Percentiles rank a stretch among this genome's conserved stretches.
phyloP scores from a whole-genome alignment of 2,329 filamentous ascomycete species.

The Aspergillus fructus region DNA sequence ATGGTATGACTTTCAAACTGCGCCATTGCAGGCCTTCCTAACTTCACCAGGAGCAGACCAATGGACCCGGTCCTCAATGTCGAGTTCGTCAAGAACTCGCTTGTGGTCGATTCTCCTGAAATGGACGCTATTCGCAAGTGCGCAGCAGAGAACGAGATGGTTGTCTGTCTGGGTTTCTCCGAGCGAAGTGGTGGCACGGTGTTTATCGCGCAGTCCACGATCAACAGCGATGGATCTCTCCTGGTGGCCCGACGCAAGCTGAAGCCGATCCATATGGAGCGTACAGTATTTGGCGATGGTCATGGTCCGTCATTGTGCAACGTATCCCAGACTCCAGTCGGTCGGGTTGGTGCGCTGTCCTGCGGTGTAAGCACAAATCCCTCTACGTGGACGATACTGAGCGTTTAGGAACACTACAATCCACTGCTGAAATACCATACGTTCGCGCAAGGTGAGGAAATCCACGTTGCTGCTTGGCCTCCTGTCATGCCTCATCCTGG shows the following conservation, averaged over 20 bases:
- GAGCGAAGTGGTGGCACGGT: not conserved
- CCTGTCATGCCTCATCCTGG: not conserved
- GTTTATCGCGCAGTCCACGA: not conserved
- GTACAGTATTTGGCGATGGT: not conserved
- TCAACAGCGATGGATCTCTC: not conserved
- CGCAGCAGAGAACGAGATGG: not conserved
- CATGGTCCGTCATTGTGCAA: not conserved
- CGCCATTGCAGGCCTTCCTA: no score
- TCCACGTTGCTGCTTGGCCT: not conserved
- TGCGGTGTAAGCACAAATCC: not conserved
- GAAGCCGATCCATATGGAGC: not conserved
- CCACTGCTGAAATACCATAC: not conserved
- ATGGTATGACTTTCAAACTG: no score
- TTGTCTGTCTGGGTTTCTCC: not conserved
- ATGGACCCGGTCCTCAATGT: not conserved
- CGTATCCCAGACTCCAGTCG: not conserved
- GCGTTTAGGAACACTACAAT: not conserved
- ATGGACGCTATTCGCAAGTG: not conserved
- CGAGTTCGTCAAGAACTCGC: conserved; percentile 29
- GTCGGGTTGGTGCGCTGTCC: not conserved
- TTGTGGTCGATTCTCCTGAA: not conserved
- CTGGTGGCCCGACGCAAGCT: not conserved
- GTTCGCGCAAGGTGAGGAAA: not conserved
- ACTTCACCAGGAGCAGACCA: no score
- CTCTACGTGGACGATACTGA: no score